Evolutionary conservation across 2,329 filamentous ascomycete genomes (phyloP).

Genomic region (Hypoxylon sp.): DNA sequence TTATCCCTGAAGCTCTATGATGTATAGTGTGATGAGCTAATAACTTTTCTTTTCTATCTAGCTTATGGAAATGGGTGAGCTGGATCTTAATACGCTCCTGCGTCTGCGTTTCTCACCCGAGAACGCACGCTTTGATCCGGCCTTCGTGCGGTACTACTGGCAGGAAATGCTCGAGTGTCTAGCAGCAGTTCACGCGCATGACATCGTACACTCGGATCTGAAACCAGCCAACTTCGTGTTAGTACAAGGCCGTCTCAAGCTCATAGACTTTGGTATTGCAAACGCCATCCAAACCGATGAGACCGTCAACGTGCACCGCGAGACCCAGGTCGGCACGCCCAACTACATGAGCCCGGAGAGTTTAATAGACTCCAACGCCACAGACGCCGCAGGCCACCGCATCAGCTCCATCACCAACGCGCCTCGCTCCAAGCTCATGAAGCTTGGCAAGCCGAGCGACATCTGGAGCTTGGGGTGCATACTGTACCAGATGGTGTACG

Average conservation of each 20-base stretch:
- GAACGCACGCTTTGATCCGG: conserved; percentile 83
- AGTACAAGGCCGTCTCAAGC: conserved; percentile 89
- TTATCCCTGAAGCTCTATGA: background rate
- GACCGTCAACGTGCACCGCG: conserved; percentile 97
- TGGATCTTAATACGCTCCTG: conserved; percentile 90
- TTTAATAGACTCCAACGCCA: conserved; percentile 84
- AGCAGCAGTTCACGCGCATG: conserved; percentile 86
- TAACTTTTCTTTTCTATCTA: conserved; percentile 53
- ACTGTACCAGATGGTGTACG: conserved; percentile 97
- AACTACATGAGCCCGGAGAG: conserved; percentile 99
- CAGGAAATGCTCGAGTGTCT: conserved; percentile 99
- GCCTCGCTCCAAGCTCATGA: conserved; percentile 81
- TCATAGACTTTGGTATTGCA: conserved; percentile 99
- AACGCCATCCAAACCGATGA: conserved; percentile 96
- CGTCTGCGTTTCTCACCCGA: conserved; percentile 79
- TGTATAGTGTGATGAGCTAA: conserved; percentile 40
- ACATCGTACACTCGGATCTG: conserved; percentile 96
- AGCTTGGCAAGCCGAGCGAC: conserved; percentile 94
- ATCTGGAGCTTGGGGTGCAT: conserved; percentile 98
- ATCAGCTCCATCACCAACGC: conserved; percentile 52
- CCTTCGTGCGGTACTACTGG: conserved; percentile 98
- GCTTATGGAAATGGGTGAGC: conserved; percentile 98
- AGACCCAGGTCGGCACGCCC: conserved; percentile 94
- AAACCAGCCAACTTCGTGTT: conserved; percentile 98
- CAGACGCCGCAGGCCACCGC: conserved; percentile 59